phyloP scores from a whole-genome alignment of 2,329 filamentous ascomycete genomes.

The Curvularia hawaiiensis region DNA sequence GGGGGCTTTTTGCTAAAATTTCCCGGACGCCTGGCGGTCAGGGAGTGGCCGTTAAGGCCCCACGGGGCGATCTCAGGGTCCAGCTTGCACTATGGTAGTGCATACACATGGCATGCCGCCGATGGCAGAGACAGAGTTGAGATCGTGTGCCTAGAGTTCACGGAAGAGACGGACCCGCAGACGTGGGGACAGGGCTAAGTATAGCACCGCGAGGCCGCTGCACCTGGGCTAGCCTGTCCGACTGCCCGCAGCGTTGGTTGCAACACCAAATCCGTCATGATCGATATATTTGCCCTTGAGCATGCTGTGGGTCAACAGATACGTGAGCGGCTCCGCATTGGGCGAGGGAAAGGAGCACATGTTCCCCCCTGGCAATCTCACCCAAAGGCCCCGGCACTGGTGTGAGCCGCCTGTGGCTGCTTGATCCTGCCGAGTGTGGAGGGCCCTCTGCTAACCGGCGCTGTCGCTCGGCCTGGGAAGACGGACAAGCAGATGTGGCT shows the following conservation, averaged over 20 bases:
- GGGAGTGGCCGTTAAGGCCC: not conserved
- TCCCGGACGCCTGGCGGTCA: not conserved
- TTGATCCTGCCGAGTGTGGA: not conserved
- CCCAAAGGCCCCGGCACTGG: not conserved
- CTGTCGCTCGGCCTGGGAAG: constrained; percentile 1
- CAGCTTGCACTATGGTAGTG: not conserved
- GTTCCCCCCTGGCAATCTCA: not conserved
- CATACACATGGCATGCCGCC: not conserved
- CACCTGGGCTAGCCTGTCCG: not conserved
- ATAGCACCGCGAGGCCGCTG: not conserved
- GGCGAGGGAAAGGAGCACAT: not conserved
- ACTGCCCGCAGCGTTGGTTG: not conserved
- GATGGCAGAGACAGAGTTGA: not conserved
- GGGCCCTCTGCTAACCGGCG: not conserved
- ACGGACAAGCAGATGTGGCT: not conserved
- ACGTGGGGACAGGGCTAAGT: constrained; percentile 2
- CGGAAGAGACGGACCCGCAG: not conserved
- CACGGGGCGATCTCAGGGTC: constrained; percentile 1
- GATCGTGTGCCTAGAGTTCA: not conserved
- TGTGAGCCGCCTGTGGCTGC: constrained; percentile 4
- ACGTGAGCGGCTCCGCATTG: constrained; percentile 1
- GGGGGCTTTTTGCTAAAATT: not conserved
- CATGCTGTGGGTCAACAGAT: constrained; percentile 1
- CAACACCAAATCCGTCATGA: not conserved
- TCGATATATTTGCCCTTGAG: not conserved